These are phyloP conservation scores for Climacium dendroides DNA, from an alignment of 225 moss, liverwort and hornwort species.

Conservation along the genomic window DNA sequence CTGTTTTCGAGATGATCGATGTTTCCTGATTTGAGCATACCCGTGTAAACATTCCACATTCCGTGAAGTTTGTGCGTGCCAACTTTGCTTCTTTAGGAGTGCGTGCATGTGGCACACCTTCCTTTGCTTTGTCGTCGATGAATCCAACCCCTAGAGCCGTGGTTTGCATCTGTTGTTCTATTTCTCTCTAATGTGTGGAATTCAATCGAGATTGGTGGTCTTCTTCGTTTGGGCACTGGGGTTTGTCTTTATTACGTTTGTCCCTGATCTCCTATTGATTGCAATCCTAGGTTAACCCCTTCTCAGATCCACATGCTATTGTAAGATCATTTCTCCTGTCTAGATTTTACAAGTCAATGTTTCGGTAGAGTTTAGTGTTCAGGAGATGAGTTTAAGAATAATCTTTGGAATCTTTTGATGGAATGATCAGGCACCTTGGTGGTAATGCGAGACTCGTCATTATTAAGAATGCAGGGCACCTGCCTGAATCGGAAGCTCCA, in stretches of 20 bases:
- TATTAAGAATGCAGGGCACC: background rate
- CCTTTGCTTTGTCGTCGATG: background rate
- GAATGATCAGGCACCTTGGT: slow-evolving; percentile 9
- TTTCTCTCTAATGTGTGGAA: background rate
- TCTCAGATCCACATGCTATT: background rate
- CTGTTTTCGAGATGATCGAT: background rate
- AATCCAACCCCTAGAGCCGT: too few species aligned
- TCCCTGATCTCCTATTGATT: background rate
- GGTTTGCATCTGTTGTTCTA: background rate
- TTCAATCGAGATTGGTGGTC: background rate
- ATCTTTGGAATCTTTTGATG: background rate
- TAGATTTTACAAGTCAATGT: background rate
- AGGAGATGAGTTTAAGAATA: too few species aligned
- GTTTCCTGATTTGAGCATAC: background rate
- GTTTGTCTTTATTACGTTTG: too few species aligned
- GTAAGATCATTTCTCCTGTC: background rate
- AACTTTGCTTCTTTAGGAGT: background rate
- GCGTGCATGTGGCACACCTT: background rate
- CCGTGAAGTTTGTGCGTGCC: background rate
- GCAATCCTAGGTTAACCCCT: background rate
- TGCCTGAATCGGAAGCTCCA: background rate
- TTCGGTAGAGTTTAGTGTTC: too few species aligned
- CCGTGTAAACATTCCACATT: background rate
- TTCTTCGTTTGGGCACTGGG: background rate
- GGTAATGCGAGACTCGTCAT: background rate